Conservation (phyloP, 306 rosid genomes). For the Delonix regia region DNA sequence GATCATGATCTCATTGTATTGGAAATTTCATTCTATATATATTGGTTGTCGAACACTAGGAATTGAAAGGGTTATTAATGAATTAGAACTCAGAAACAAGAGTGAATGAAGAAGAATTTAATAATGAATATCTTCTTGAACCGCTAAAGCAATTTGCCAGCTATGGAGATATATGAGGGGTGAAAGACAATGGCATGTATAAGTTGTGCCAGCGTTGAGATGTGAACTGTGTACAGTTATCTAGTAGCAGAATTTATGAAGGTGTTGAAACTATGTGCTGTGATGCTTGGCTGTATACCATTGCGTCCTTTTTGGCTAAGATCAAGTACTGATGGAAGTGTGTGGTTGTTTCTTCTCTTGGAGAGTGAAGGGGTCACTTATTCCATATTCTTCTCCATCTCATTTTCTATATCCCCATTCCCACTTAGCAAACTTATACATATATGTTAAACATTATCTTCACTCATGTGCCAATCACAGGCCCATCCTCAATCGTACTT, state of each 20-base stretch:
- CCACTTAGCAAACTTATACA: not conserved
- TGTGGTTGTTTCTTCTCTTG: slow-evolving; percentile 43
- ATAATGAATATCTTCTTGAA: not conserved
- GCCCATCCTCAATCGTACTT: slow-evolving; percentile 30
- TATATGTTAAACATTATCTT: slow-evolving; percentile 27
- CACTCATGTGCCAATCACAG: not conserved
- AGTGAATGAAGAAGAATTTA: not conserved
- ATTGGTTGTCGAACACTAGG: not conserved
- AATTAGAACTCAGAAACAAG: not conserved
- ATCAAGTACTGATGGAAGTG: slow-evolving; percentile 29
- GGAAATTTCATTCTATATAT: not conserved
- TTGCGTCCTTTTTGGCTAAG: slow-evolving; percentile 41
- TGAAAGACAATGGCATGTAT: slow-evolving; percentile 31
- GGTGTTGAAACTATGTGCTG: slow-evolving; percentile 46
- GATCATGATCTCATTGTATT: not conserved
- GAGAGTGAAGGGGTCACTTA: slow-evolving; percentile 39
- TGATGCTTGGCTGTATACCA: slow-evolving; percentile 44
- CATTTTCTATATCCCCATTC: not conserved
- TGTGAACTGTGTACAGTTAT: slow-evolving; percentile 36
- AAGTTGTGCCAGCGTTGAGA: slow-evolving; percentile 49
- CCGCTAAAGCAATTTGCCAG: not conserved
- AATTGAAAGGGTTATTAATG: not conserved
- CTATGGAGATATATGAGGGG: not conserved
- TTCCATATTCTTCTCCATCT: slow-evolving; percentile 30
- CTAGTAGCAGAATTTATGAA: slow-evolving; percentile 37